Base-by-base conservation (phyloP, 495 filamentous ascomycete species). In the Aspergillus kassunensis region DNA sequence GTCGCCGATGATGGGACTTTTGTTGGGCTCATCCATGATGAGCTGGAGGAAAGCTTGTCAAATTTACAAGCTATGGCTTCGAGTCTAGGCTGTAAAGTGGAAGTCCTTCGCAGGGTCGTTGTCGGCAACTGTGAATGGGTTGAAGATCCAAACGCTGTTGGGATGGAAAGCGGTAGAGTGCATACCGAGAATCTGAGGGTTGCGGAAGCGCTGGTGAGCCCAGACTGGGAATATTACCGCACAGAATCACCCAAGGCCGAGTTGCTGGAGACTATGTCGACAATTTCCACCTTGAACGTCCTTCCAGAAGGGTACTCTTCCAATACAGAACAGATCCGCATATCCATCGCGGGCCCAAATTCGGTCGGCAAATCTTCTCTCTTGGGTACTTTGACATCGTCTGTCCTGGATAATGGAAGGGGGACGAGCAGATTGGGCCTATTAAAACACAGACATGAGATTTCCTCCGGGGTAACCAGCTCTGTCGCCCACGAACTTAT, bases 321-420 rank as follows among this genome's bases (percentile, higher is more conserved):
- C 4, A 50, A 70, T 2, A 85, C 82, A 0, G 80, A 90, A 55
- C 91, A 97, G 60, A 78, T 98, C 43, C 86, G 93, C n/a, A 76
- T 98, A 31, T 95, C 92, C 10, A 76, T 98, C 24, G 89, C 90
- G 1, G 93, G 93, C 1, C 85, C 91, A 10, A 96, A 90, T 18
- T 88, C 85, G n/a, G 91, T 89, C 13, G 93, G 93, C 9, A 98
- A 98, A 66, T 95, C 92, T 1, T 95, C 88, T 12, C 74, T 98
- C 20, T 63, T 98, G 13, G 93, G 95, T 1, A 92, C 89, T 2
- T 70, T 98, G 43, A 91, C 90, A 0, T 93, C 88, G 4, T 89
- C 89, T 3, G 85, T 86, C 9, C 73, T 95, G 10, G 93, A 98
- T 61, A 96, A 98, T 69, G 93, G 92, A 4, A 77, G 91, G 46